These are phyloP conservation scores for Myxozyma udenii DNA, from an alignment of 805 yeast species.

Conservation along the genomic window DNA sequence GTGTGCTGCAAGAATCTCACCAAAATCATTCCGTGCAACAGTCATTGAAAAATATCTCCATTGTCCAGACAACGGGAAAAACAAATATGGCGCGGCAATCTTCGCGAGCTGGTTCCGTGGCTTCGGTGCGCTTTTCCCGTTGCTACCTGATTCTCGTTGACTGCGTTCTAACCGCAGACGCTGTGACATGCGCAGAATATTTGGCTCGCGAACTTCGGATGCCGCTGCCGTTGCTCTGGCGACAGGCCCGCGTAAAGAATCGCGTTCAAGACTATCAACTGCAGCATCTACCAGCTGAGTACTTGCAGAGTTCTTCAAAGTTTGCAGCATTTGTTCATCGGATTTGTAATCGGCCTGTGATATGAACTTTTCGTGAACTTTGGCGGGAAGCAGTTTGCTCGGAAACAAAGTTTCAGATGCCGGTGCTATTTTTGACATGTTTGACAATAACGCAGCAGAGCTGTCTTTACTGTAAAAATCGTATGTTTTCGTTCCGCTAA, in stretches of 20 bases:
- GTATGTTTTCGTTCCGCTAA: slow-evolving; percentile 34
- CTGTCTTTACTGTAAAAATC: slow-evolving; percentile 4
- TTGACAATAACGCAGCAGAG: too few relatives aligned
- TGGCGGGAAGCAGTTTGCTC: slow-evolving; percentile 47
- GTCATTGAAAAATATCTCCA: slow-evolving; percentile 46
- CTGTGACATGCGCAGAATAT: background rate
- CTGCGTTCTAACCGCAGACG: background rate
- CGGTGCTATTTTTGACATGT: background rate
- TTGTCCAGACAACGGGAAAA: slow-evolving; percentile 52
- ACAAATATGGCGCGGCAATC: slow-evolving; percentile 47
- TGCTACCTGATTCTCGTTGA: background rate
- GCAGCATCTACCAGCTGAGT: slow-evolving; percentile 12
- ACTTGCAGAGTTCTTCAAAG: slow-evolving; percentile 14
- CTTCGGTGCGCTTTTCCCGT: background rate
- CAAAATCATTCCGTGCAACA: slow-evolving; percentile 53
- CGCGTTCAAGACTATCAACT: background rate
- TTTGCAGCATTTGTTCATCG: slow-evolving; percentile 3
- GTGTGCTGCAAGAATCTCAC: slow-evolving; percentile 51
- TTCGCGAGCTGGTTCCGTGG: slow-evolving; percentile 42
- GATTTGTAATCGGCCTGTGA: slow-evolving; percentile 27
- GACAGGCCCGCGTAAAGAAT: slow-evolving; percentile 2
- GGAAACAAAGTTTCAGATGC: slow-evolving; percentile 35
- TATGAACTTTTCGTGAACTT: slow-evolving; percentile 47
- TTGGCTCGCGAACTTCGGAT: background rate
- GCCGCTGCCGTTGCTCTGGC: slow-evolving; percentile 5